phyloP scores from a whole-genome alignment of 2,329 filamentous ascomycete species.

The Fusarium praegraminearum region DNA sequence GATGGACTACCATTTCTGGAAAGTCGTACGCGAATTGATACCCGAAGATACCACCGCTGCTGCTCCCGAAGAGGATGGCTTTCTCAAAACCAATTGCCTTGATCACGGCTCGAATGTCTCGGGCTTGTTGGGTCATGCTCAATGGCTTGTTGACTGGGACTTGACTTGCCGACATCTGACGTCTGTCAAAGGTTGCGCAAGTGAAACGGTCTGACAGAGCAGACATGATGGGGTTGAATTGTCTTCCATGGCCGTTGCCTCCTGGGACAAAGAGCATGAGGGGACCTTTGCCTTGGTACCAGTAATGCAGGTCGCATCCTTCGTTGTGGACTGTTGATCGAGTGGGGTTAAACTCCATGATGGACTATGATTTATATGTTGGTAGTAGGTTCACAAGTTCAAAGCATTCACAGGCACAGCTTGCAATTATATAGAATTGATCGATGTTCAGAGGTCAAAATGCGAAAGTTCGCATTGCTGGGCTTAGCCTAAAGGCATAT shows the following conservation, averaged over 20 bases:
- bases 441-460: neutral
- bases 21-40: slow-evolving; percentile 21
- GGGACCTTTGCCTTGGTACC: slow-evolving; percentile 1
- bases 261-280: slow-evolving; percentile 15
- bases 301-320: slow-evolving; percentile 16
- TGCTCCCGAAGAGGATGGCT: neutral
- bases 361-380: neutral
- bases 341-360: neutral
- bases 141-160: slow-evolving; percentile 10
- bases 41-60: slow-evolving; percentile 4
- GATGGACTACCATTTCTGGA: slow-evolving; percentile 6
- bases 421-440: neutral
- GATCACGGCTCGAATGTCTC: slow-evolving; percentile 7
- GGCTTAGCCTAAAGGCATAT: neutral
- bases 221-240: slow-evolving; percentile 11
- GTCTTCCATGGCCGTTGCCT: slow-evolving; percentile 9
- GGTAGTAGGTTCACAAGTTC: rapidly evolving
- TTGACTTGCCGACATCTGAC: slow-evolving; percentile 23
- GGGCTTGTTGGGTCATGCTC: slow-evolving; percentile 1
- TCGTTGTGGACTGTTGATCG: neutral
- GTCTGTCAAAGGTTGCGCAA: slow-evolving; percentile 9
- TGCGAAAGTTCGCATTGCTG: neutral
- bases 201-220: slow-evolving; percentile 1
- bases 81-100: neutral
- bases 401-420: neutral